Percentiles rank a stretch among this genome's conserved stretches.
Conservation (phyloP, 441 rosid species). For the Gossypium davidsonii region DNA sequence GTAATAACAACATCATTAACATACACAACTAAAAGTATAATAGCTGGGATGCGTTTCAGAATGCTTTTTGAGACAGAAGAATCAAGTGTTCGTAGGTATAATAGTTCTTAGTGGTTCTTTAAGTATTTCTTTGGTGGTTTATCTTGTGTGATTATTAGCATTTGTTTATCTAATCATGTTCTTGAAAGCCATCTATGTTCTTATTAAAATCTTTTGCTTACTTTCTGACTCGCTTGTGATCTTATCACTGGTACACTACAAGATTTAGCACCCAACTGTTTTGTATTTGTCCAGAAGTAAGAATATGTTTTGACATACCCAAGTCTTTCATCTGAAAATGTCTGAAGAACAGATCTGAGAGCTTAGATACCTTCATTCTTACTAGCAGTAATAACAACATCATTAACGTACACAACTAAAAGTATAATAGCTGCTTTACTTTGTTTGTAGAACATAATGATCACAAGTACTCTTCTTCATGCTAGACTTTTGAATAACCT, state of each 20-base stretch:
- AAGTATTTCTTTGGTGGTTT: neutral
- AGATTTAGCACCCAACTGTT: neutral
- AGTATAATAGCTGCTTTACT: no score
- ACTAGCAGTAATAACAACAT: no score
- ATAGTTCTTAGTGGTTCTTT: neutral
- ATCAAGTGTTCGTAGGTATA: slow-evolving; percentile 35
- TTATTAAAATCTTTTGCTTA: neutral
- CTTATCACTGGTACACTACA: neutral
- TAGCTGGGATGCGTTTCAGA: slow-evolving; percentile 31
- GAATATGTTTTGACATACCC: neutral
- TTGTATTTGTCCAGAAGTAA: neutral
- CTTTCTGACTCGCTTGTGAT: neutral
- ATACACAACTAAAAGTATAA: no score
- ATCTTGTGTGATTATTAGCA: neutral
- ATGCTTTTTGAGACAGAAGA: slow-evolving; percentile 43
- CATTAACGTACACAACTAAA: no score
- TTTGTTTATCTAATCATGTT: neutral
- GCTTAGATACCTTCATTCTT: no score
- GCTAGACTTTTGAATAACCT: no score
- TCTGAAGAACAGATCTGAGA: no score
- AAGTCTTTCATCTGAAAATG: no score
- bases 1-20: no score
- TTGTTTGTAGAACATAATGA: no score
- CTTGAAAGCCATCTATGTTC: neutral
- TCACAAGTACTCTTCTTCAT: no score